These are phyloP conservation scores for Pilasporangium apinafurcum DNA, from an alignment of 352 stramenopile genomes.

Conservation along the genomic window DNA sequence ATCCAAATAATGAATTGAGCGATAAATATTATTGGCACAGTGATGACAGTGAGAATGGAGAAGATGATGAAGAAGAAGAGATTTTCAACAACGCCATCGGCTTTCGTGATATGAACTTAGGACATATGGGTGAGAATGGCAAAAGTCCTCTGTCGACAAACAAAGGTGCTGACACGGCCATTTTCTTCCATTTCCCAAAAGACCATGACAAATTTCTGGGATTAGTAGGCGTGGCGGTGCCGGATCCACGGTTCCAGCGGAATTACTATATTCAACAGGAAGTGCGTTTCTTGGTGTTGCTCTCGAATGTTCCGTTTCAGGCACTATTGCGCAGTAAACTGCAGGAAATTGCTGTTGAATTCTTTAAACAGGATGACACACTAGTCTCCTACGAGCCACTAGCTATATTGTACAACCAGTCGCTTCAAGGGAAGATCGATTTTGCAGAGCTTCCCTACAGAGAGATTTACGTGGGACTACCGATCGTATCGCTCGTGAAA, in stretches of 20 bases:
- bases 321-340: constrained; percentile 29
- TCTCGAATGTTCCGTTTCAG: constrained; percentile 40
- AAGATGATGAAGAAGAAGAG: constrained; percentile 57
- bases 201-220: constrained; percentile 7
- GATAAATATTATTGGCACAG: no score
- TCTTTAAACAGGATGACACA: constrained; percentile 23
- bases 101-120: constrained; percentile 17
- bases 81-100: constrained; percentile 53
- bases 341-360: constrained; percentile 12
- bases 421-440: no score
- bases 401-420: constrained; percentile 23
- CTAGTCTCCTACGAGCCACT: constrained; percentile 15
- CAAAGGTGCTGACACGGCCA: constrained; percentile 9
- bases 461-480: constrained; percentile 29
- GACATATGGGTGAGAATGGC: background rate
- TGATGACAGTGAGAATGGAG: constrained; percentile 12
- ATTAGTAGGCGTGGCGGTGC: constrained; percentile 41
- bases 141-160: no score
- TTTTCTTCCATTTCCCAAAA: constrained; percentile 46
- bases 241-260: constrained; percentile 22
- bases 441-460: constrained; percentile 38
- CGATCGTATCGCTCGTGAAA: constrained; percentile 35
- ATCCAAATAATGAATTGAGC: no score
- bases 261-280: constrained; percentile 38
- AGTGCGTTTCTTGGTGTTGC: constrained; percentile 39